Evolutionary conservation across 2,329 filamentous ascomycete species (phyloP), one percentile per base, ranked within the genome.

Genomic region (Lecanoromycetidae sp.): DNA sequence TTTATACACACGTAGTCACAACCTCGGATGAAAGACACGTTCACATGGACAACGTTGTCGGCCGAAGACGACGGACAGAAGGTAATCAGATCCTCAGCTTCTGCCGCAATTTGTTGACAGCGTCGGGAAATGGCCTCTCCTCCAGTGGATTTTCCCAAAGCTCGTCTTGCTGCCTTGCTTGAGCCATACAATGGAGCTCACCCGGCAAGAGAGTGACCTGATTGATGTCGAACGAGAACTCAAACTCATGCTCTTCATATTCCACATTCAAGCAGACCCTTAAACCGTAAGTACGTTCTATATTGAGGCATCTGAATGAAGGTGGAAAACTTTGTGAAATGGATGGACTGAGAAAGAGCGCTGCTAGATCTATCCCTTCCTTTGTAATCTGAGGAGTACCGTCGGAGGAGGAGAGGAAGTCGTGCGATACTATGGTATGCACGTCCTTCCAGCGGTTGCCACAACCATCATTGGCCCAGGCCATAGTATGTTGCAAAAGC

Each of bases 101-200:
- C 20, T 40, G 20, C 37, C 20, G 37, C n/a, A 40, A 13, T 40
- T 26, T 40, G 23, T 40, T 40, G 37, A 40, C 37, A 40, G 37
- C 37, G 25, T 40, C 3, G 20, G 37, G 37, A 17, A 40, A 40
- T 40, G 20, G 37, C 13, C 37, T n/a, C 20, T 40, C 37, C 37
- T 40, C 37, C 12, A 26, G 3, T 5, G 37, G 37, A 27, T 40
- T 40, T 15, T 40, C 37, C 37, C 37, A 40, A 26, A 40, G 5
- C 10, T 40, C 20, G 37, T 40, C 37, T 17, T 40, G 5, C 37
- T 40, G 37, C 37, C 37, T 40, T 40, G 37, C 37, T 40, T 7
- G 37, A 15, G 37, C 37, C 37, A 40, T 40, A 22, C 37, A 40
- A n/a, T 40, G 37, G 13, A 40, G 37, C 12, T 40, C 37, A 13